Evolutionary conservation across 495 filamentous ascomycete species (phyloP), one percentile per base, ranked within the genome.

Genomic region (Xanthoparmelia taractica): DNA sequence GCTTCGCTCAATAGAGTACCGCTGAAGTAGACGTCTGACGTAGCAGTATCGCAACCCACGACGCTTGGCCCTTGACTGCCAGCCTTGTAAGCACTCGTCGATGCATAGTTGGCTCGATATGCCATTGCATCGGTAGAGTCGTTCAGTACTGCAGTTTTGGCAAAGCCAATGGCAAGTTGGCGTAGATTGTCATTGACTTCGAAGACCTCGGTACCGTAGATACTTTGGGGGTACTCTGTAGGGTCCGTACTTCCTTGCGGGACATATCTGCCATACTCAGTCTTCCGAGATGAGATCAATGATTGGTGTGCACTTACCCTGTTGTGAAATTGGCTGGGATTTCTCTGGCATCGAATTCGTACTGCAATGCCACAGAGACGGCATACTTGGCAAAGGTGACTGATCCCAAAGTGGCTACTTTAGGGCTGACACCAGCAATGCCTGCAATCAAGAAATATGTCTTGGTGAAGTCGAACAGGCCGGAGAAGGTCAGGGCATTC

Each of bases 131-230:
- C 72, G 8, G 69, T 57, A 38, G 78, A 79, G 66, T 90, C 86
- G 54, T 76, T 78, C 10, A 91, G 73, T 0, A 73, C 78, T 0
- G 83, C 86, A 12, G 72, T 75, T 33, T 69, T 66, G 1, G 88
- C 88, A 57, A 86, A 84, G 13, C 66, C 58, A 29, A 78, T 82
- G 1, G 85, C 87, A 8, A 80, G 67, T 34, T 80, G 72, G 25
- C 84, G 81, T 1, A 91, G 79, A 8, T 77, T 76, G 29, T 78
- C 77, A 72, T 87, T 90, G 38, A 91, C 72, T 70, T 91, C 88
- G 72, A 88, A 86, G 33, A 90, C 88, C 73, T 92, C 88, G 13
- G 88, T 90, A 56, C 88, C 88, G 73, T 91, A 91, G 69, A 88
- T 79, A 57, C 64, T 78, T 54, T 69, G 69, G 0, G 88, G 87